Base-by-base conservation (phyloP, 108 stramenopile genomes). In the Cylindrotheca closterium region DNA sequence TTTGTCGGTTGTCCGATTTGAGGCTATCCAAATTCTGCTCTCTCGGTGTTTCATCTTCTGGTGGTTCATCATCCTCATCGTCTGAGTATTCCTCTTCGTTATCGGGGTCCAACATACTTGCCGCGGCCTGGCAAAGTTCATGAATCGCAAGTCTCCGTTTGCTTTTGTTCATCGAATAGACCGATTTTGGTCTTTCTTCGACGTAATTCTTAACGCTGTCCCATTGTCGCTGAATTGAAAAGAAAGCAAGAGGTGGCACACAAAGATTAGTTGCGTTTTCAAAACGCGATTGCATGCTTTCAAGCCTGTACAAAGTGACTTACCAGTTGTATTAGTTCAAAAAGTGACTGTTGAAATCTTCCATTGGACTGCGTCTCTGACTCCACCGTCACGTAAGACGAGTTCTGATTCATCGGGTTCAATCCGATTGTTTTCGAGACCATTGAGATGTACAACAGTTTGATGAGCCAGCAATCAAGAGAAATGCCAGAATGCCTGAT, bases 11-110 rank as follows among this genome's bases (percentile, higher is more conserved):
- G 17, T 62, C 61, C 5, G 47, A 25, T 18, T 42, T 23, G 10
- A 30, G 25, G 47, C 30, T 29, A 1, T 46, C 37, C 1, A 47
- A 30, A 29, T 45, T 34, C 12, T 58, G 30, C 18, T 56, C 61
- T n/a, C n/a, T n/a, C n/a, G n/a, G n/a, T n/a, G n/a, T n/a, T n/a
- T n/a, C n/a, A n/a, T n/a, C n/a, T n/a, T n/a, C n/a, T n/a, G n/a
- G n/a, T n/a, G n/a, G n/a, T 28, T 63, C 72, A 31, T 60, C 65
- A 0, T 66, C 65, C 27, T 74, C 73, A 32, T 67, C 66, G 26
- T 74, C 73, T 17, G 64, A 65, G 12, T 65, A 21, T 30, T 73
- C 71, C 1, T 53, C 70, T 30, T 52, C 50, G 1, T 37, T 53
- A 1, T 59, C 51, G 23, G 32, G 53, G 17, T 25, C 31, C 7